These are phyloP conservation scores for Bigelowiella natans DNA, from an alignment of 78 protist genomes.

Conservation along the genomic window DNA sequence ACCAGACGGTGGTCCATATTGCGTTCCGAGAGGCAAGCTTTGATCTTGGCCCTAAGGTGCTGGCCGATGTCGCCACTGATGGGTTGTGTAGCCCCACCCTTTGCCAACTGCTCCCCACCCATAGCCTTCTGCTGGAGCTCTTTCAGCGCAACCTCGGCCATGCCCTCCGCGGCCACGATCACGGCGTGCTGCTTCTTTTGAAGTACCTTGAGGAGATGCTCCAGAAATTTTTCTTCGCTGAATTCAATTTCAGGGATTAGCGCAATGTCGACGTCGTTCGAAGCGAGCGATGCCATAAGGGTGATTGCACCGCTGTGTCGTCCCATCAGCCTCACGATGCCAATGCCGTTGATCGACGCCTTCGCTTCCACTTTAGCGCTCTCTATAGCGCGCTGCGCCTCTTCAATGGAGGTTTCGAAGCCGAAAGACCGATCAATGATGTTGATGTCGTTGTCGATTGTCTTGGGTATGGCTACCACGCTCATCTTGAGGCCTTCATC, in stretches of 20 bases:
- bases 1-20: neutral
- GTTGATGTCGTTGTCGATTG: constrained; percentile 6
- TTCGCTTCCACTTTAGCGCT: neutral
- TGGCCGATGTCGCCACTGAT: neutral
- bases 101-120: neutral
- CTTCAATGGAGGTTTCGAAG: neutral
- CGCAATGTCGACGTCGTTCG: neutral
- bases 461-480: neutral
- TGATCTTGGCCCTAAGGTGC: neutral
- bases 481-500: neutral
- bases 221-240: neutral
- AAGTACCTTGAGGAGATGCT: neutral
- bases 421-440: neutral
- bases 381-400: neutral
- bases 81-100: neutral
- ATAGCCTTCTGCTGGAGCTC: too few relatives aligned
- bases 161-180: neutral
- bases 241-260: neutral
- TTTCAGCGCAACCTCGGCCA: too few relatives aligned
- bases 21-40: too few relatives aligned
- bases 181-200: neutral
- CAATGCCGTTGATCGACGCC: neutral
- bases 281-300: neutral
- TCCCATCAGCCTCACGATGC: neutral
- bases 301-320: neutral